Conservation (phyloP, 2,329 filamentous ascomycete species). For the Aspergillus chevalieri region DNA sequence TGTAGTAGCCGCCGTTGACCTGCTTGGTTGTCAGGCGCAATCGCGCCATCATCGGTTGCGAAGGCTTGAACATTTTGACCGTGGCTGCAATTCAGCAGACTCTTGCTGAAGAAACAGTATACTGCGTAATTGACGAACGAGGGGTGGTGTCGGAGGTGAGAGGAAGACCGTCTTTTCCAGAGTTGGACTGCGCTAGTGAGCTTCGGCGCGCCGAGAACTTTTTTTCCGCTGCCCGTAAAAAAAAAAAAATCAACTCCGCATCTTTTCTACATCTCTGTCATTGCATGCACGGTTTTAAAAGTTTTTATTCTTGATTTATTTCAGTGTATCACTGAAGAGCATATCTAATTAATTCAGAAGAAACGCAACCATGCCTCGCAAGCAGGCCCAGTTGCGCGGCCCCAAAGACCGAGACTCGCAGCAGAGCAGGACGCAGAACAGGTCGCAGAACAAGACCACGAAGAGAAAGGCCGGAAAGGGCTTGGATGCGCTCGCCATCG, state of each 20-base stretch:
- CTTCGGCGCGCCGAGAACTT: slow-evolving; percentile 29
- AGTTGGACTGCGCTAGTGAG: slow-evolving; percentile 19
- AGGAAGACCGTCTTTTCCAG: slow-evolving; percentile 16
- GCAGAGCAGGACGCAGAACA: slow-evolving; percentile 34
- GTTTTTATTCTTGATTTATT: slow-evolving; percentile 4
- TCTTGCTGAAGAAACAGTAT: not conserved
- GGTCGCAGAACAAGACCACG: slow-evolving; percentile 14
- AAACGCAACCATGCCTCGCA: slow-evolving; percentile 33
- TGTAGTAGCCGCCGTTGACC: slow-evolving; percentile 91
- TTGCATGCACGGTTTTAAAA: slow-evolving; percentile 4
- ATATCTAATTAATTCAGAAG: slow-evolving; percentile 1
- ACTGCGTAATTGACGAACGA: not conserved
- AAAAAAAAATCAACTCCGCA: slow-evolving; percentile 23
- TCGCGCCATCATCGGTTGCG: slow-evolving; percentile 54
- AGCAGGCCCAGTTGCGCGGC: slow-evolving; percentile 34
- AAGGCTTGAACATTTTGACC: slow-evolving; percentile 38
- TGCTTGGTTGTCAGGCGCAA: slow-evolving; percentile 91
- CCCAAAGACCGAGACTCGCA: slow-evolving; percentile 28
- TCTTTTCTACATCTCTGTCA: slow-evolving; percentile 5
- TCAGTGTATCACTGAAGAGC: not conserved
- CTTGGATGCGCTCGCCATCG: slow-evolving; percentile 60
- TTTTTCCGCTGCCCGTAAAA: slow-evolving; percentile 19
- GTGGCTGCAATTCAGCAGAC: not conserved
- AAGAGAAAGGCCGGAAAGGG: slow-evolving; percentile 45
- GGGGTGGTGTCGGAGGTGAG: slow-evolving; percentile 7